A percentile compares a stretch with the other conserved stretches of the same genome.
phyloP scores from a whole-genome alignment of 768 basidiomycete species.

The Lanmaoa pseudosensibilis region DNA sequence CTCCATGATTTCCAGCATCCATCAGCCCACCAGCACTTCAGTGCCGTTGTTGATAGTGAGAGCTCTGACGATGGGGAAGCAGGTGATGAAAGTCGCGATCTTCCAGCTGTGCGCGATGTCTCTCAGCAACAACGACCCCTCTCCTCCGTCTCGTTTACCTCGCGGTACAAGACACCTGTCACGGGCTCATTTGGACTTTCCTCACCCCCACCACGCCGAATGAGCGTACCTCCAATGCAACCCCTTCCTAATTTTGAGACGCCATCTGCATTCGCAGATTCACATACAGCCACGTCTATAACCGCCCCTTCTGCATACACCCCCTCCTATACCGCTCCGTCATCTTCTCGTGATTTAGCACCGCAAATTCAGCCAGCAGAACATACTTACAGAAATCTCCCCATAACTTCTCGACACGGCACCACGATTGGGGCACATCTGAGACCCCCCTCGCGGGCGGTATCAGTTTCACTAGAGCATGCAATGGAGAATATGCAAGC shows the following conservation, averaged over 20 bases:
- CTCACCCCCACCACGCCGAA: slow-evolving; percentile 46
- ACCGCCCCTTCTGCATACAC: slow-evolving; percentile 39
- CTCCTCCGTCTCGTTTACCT: slow-evolving; percentile 65
- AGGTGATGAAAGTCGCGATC: slow-evolving; percentile 49
- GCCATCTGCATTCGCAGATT: slow-evolving; percentile 67
- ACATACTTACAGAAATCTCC: slow-evolving; percentile 36
- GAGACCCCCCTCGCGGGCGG: slow-evolving; percentile 44
- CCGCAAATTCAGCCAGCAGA: slow-evolving; percentile 40
- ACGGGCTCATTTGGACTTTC: slow-evolving; percentile 60
- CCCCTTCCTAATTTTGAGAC: slow-evolving; percentile 72
- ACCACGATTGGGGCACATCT: slow-evolving; percentile 34
- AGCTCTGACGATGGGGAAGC: slow-evolving; percentile 47
- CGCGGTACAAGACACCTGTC: slow-evolving; percentile 78
- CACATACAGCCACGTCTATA: slow-evolving; percentile 39
- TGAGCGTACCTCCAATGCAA: slow-evolving; percentile 59
- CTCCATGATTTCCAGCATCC: slow-evolving; percentile 15
- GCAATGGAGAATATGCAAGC: slow-evolving; percentile 80
- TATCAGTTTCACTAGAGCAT: slow-evolving; percentile 51
- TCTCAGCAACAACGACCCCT: slow-evolving; percentile 53
- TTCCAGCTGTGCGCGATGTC: slow-evolving; percentile 40
- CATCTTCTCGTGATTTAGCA: slow-evolving; percentile 39
- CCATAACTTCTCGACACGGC: slow-evolving; percentile 36
- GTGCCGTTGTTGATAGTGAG: slow-evolving; percentile 33
- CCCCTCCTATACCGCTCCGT: slow-evolving; percentile 39
- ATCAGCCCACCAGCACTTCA: slow-evolving; percentile 13